Evolutionary conservation across 1,139 yeast species (phyloP), one percentile per base, ranked within the genome.

Genomic region (Hansenula sp.): DNA sequence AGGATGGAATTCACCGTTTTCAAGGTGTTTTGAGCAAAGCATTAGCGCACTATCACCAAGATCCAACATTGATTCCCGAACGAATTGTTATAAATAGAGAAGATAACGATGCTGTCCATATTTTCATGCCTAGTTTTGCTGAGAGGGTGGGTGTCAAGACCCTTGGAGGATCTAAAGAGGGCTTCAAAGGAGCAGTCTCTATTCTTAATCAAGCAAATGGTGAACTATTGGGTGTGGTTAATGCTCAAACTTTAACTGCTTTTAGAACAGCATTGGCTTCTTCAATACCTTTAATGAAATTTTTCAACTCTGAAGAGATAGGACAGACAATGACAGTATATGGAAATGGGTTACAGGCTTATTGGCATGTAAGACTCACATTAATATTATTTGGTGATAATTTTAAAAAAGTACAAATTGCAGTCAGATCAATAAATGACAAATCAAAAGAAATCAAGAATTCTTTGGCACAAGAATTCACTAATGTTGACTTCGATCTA

Each of bases 261-360:
- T 79, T 81, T 48, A 65, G 88, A 52, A 82, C 89, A 1, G 87
- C 87, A 0, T 61, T 82, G 45, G 78, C 81, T 21, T 70, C 78
- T 25, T 64, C 74, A 9, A 56, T 79, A 16, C 76, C 78, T 0
- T 56, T 79, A 44, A 60, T 61, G 12, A 68, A 65, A 40, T 65
- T 64, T 2, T 59, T 73, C 30, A 55, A 56, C 12, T 25, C 41
- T 4, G 47, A 36, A 11, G 40, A 38, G 7, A 40, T 41, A 13
- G 32, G 38, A 18, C 52, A 45, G 36, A 43, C 30, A 19, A 46
- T 54, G 25, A 53, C 57, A 21, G 77, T 74, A 2, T 77, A 76
- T 56, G 89, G 89, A 0, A 75, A 77, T n/a, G 88, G 89, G 0
- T 66, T 70, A 22, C 88, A 82, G 55, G 82, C 82, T 0, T 71